Base-by-base conservation (phyloP, 768 basidiomycete genomes). In the Agaricus subrufescens region DNA sequence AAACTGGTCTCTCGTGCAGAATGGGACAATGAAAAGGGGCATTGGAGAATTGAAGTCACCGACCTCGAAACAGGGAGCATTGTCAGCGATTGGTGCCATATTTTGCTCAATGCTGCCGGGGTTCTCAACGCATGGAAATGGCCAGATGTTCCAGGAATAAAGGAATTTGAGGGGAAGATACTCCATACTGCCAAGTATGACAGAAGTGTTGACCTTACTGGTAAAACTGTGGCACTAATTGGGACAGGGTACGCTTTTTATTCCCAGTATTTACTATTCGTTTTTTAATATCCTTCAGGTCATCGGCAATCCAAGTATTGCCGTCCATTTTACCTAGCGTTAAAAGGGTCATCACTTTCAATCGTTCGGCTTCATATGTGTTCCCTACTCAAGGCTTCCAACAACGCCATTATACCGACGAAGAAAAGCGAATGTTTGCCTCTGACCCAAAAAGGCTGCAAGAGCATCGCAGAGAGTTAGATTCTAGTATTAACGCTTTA, bases 391-490 rank as follows among this genome's bases (percentile, higher is more conserved):
- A 60, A 54, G 65, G 62, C 6, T 61, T 63, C 30, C 59, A 62
- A 10, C 70, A 68, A 59, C 71, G 66, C 49, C 61, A 72, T 60
- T 71, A 67, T 55, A 62, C 71, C 4, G 70, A 73, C 3, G 74
- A 76, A 38, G 80, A 82, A 61, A 72, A 68, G 44, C 62, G 65
- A 12, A 59, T 60, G 9, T 77, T 82, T 61, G 67, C 66, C 25
- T 59, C 59, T 4, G 67, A 80, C 52, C 69, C 73, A 0, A 64
- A 60, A 40, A 75, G 71, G 45, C 77, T 73, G 56, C 66, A 73
- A 43, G 62, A 68, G 46, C 79, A 82, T 63, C 67, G 77, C 11
- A 75, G 75, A 37, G 64, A 62, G 29, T 56, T 80, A 3, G 78
- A 82, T 57, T 60, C 55, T 0, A 64, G 65, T 2, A 63, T 76